A percentile compares a stretch with the other conserved stretches of the same genome.
Evolutionary conservation across 2,329 filamentous ascomycete genomes (phyloP).

Genomic region (Penicillium verrucosum): DNA sequence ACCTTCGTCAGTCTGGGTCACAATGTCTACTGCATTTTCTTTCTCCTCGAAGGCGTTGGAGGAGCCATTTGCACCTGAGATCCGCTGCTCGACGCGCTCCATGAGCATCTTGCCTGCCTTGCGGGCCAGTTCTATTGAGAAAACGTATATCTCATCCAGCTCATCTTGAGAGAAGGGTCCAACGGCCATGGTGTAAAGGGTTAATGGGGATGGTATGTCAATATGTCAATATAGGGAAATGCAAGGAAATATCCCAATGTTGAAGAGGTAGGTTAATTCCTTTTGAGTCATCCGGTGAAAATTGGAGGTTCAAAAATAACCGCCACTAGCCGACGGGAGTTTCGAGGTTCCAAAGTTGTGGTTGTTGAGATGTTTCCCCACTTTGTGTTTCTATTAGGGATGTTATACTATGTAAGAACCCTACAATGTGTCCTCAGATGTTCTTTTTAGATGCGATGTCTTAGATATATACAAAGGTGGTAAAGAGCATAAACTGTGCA

Average conservation of each 20-base stretch:
- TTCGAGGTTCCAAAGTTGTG: background rate
- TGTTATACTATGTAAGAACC: no score
- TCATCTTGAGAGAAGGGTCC: conserved; percentile 40
- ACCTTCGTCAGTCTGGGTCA: conserved; percentile 74
- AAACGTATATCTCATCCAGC: conserved; percentile 64
- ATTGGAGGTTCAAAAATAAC: background rate
- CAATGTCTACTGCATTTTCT: conserved; percentile 71
- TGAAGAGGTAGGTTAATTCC: background rate
- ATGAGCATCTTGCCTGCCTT: conserved; percentile 67
- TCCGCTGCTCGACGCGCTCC: conserved; percentile 59
- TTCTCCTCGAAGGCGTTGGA: conserved; percentile 56
- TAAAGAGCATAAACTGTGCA: no score
- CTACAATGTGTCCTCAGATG: no score
- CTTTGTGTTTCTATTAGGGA: background rate
- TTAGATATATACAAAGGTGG: no score
- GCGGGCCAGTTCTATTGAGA: conserved; percentile 67
- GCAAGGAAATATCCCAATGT: background rate
- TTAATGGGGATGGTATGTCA: background rate
- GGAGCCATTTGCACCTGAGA: conserved; percentile 38
- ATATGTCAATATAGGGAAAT: background rate
- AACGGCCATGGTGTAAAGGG: conserved; percentile 17
- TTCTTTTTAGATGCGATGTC: no score
- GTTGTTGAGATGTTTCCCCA: background rate
- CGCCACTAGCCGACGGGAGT: background rate
- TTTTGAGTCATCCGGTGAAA: conserved; percentile 2